A percentile compares a stretch with the other conserved stretches of the same genome.
Evolutionary conservation across 345 rosid genomes (phyloP).

Genomic region (Alliaria petiolata): DNA sequence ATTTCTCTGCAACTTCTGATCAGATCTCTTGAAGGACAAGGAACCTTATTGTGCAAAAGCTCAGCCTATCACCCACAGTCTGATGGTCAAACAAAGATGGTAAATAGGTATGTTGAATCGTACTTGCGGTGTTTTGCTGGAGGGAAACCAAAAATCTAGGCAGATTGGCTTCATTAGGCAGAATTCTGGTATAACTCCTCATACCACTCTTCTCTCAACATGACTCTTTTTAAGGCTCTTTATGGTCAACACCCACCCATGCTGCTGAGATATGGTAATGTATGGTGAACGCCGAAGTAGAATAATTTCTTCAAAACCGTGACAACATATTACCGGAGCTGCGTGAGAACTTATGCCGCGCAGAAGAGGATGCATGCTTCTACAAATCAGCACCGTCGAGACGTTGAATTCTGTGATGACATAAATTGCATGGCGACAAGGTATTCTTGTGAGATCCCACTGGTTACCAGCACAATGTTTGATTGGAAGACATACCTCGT

Average conservation of each 20-base stretch:
- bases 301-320: background rate
- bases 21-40: too few species aligned
- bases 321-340: background rate
- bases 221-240: background rate
- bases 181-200: background rate
- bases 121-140: background rate
- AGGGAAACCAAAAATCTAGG: background rate
- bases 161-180: background rate
- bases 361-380: background rate
- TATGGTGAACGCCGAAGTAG: background rate
- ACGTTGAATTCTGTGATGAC: too few species aligned
- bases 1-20: too few species aligned
- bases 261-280: background rate
- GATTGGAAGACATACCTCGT: too few species aligned
- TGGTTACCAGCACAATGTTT: too few species aligned
- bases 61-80: too few species aligned
- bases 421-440: too few species aligned
- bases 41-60: too few species aligned
- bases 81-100: background rate
- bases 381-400: too few species aligned
- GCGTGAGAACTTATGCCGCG: background rate
- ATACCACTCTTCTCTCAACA: background rate
- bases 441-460: too few species aligned
- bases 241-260: background rate
- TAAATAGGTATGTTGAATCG: background rate